Base-by-base conservation (phyloP, 805 yeast species). In the Candida easanensis region DNA sequence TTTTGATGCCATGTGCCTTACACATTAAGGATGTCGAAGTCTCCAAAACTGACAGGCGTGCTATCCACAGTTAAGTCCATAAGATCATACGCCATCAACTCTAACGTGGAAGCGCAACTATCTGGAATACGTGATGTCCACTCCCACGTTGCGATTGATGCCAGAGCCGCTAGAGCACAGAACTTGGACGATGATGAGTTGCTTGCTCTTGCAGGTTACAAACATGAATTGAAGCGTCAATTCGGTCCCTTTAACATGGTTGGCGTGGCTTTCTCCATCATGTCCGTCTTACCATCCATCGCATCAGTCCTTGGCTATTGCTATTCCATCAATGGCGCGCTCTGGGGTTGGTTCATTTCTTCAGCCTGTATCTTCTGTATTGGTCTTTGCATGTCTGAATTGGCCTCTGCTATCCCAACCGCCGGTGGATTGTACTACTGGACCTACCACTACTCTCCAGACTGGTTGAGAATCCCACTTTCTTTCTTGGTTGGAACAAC, bases 301-400 rank as follows among this genome's bases (percentile, higher is more conserved):
- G 74, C 84, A 0, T 74, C 83, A 4, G 66, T 72, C 16, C 52
- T 80, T 4, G 63, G 66, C 9, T 62, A 64, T 22, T 81, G 80
- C 11, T 61, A 80, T 16, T 59, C 71, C 6, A 75, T 80, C 1
- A 88, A 88, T 5, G 79, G 84, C 0, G 79, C 74, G 10, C 70
- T 80, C 5, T 82, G 88, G 88, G 82, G 84, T 22, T 83, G 88
- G 88, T 61, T 79, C 27, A 52, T 77, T 10, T 72, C 84, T 26
- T 74, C 81, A 11, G 48, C 69, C 7, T 74, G 80, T 53, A 75
- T 82, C 39, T 55, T 80, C 42, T 56, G 67, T 4, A 71, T 79
- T 14, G 87, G 85, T 15, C 48, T 72, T 18, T 69, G 81, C 6
- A 72, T 83, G 77, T 68, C 82, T 14, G 82, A 80, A 52, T 60